Percentiles rank a stretch among this genome's conserved stretches.
Conservation (phyloP, 257 asterid species). For the Solanum phureja region DNA sequence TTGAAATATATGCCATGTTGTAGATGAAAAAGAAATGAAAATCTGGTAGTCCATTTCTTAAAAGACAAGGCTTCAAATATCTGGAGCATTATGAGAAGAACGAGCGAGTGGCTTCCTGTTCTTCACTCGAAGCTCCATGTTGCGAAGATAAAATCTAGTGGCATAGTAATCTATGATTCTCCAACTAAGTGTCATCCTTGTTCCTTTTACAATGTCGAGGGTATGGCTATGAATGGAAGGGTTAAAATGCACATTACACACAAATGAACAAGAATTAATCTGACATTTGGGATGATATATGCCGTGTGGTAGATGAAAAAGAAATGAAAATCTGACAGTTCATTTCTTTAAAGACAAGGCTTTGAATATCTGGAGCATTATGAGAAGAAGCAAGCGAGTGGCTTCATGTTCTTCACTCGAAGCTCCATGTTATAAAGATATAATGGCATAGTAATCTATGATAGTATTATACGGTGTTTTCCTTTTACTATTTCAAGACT, state of each 20-base stretch:
- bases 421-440: slow-evolving; percentile 4
- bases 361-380: slow-evolving; percentile 17
- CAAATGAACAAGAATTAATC: neutral
- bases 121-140: slow-evolving; percentile 28
- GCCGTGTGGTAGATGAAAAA: neutral
- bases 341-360: slow-evolving; percentile 11
- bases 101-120: slow-evolving; percentile 12
- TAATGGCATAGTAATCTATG: neutral
- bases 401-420: slow-evolving; percentile 27
- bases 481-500: neutral
- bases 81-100: slow-evolving; percentile 31
- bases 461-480: neutral
- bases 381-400: slow-evolving; percentile 24
- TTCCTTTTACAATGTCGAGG: neutral
- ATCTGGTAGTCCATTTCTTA: slow-evolving; percentile 4
- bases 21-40: neutral
- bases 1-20: slow-evolving; percentile 3
- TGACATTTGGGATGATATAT: neutral
- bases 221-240: neutral
- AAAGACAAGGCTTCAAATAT: slow-evolving; percentile 11
- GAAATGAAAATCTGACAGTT: slow-evolving; percentile 1
- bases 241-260: neutral
- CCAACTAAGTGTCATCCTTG: neutral
- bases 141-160: neutral
- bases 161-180: neutral